Conservation (phyloP, 2,329 filamentous ascomycete genomes). For the Pseudocercospora macadamiae region DNA sequence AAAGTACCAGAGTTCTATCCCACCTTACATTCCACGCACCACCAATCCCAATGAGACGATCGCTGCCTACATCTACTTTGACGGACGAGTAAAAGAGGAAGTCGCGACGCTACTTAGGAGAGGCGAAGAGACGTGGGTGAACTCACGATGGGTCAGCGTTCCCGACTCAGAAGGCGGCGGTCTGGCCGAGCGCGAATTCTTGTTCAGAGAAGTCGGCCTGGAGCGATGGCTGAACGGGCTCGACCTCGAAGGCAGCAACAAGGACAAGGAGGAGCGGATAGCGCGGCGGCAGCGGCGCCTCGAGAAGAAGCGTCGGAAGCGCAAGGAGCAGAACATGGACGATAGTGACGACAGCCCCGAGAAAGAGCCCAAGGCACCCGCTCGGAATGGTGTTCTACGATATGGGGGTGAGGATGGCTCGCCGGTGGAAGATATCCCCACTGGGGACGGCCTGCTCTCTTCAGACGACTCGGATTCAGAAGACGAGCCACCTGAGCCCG, state of each 20-base stretch:
- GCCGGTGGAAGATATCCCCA: constrained; percentile 70
- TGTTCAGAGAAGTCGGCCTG: constrained; percentile 94
- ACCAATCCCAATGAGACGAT: constrained; percentile 95
- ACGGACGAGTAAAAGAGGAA: constrained; percentile 92
- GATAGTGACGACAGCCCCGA: constrained; percentile 54
- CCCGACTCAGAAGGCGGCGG: constrained; percentile 89
- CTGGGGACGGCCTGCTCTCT: constrained; percentile 66
- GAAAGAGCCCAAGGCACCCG: constrained; percentile 40
- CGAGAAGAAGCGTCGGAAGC: constrained; percentile 81
- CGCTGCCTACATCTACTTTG: constrained; percentile 98
- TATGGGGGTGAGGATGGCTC: constrained; percentile 78
- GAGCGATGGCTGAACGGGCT: constrained; percentile 96
- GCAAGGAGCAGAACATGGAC: constrained; percentile 49
- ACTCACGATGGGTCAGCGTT: constrained; percentile 95
- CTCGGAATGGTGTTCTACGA: constrained; percentile 65
- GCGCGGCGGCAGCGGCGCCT: constrained; percentile 61
- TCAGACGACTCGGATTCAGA: constrained; percentile 73
- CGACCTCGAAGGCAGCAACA: constrained; percentile 76
- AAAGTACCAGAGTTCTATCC: constrained; percentile 62
- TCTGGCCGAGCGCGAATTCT: constrained; percentile 91
- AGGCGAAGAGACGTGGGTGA: constrained; percentile 98
- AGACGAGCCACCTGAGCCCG: constrained; percentile 83
- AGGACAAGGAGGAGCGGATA: constrained; percentile 79
- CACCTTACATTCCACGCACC: constrained; percentile 89
- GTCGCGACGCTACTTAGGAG: constrained; percentile 90